These are phyloP conservation scores for Gigaspora rosea DNA, from an alignment of 192 early-diverging fungal species.

Conservation along the genomic window DNA sequence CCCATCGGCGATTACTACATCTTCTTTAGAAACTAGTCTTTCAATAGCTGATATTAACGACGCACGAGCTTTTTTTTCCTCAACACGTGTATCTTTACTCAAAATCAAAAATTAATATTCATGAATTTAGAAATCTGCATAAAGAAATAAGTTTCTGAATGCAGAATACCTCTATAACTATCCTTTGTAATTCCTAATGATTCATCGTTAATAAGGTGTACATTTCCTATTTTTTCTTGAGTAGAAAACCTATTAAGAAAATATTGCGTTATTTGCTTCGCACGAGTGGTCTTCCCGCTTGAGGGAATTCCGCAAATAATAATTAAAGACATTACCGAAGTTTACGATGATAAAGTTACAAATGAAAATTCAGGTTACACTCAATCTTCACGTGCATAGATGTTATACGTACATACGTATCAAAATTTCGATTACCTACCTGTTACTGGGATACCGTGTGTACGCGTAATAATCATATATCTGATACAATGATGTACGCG, in stretches of 20 bases:
- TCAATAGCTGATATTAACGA: constrained; percentile 89
- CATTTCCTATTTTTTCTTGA: constrained; percentile 42
- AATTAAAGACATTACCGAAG: constrained; percentile 81
- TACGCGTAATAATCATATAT: too few species aligned
- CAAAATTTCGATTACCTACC: too few species aligned
- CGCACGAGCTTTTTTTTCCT: constrained; percentile 91
- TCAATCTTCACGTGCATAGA: too few species aligned
- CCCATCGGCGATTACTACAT: constrained; percentile 89
- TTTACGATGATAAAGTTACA: background rate
- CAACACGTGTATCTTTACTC: constrained; percentile 41
- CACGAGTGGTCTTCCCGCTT: constrained; percentile 87
- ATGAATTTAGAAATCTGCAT: background rate
- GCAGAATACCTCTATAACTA: constrained; percentile 62
- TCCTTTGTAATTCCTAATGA: constrained; percentile 57
- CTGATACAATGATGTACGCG: too few species aligned
- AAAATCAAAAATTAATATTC: background rate
- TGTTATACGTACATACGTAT: too few species aligned
- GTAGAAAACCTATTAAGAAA: constrained; percentile 49
- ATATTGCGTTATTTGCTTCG: constrained; percentile 65
- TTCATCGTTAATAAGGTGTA: constrained; percentile 83
- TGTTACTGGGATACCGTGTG: too few species aligned
- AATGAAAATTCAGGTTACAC: too few species aligned
- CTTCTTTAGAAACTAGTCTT: constrained; percentile 75
- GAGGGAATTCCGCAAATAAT: constrained; percentile 86
- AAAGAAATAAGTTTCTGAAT: constrained; percentile 36